phyloP scores from a whole-genome alignment of 225 moss, liverwort and hornwort species.

The Pleurozium schreberi region DNA sequence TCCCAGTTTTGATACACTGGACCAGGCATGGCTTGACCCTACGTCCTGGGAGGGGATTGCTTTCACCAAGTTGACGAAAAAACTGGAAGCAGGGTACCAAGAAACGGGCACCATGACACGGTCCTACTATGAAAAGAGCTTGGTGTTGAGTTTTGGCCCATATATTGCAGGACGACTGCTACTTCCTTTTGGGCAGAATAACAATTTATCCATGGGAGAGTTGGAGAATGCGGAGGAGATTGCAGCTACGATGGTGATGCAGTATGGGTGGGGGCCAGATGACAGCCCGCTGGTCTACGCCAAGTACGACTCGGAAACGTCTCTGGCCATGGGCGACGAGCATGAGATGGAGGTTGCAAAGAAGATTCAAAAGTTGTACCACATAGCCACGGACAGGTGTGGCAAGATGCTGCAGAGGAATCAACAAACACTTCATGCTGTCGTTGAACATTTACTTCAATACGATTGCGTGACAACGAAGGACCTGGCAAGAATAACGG shows the following conservation, averaged over 20 bases:
- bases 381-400: constrained; percentile 68
- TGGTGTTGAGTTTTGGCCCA: constrained; percentile 84
- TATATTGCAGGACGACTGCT: constrained; percentile 77
- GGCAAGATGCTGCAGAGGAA: constrained; percentile 65
- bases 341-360: constrained; percentile 63
- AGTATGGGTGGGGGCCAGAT: constrained; percentile 95
- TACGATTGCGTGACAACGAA: constrained; percentile 50
- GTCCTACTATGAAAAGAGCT: constrained; percentile 73
- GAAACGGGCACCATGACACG: constrained; percentile 87
- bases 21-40: constrained; percentile 47
- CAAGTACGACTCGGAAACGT: constrained; percentile 27
- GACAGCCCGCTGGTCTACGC: constrained; percentile 84
- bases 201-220: constrained; percentile 64
- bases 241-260: constrained; percentile 90
- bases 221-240: constrained; percentile 67
- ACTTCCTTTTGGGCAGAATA: constrained; percentile 78
- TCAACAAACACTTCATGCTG: constrained; percentile 45
- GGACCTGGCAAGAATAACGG: constrained; percentile 63
- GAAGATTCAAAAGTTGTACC: constrained; percentile 58
- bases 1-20: constrained; percentile 43
- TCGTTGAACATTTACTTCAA: constrained; percentile 85
- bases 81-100: constrained; percentile 69
- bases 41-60: constrained; percentile 70
- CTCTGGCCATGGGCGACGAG: constrained; percentile 74
- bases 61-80: constrained; percentile 75